These are phyloP conservation scores for Boletus semigastroideus DNA, from an alignment of 1,284 basidiomycete genomes.

Conservation along the genomic window DNA sequence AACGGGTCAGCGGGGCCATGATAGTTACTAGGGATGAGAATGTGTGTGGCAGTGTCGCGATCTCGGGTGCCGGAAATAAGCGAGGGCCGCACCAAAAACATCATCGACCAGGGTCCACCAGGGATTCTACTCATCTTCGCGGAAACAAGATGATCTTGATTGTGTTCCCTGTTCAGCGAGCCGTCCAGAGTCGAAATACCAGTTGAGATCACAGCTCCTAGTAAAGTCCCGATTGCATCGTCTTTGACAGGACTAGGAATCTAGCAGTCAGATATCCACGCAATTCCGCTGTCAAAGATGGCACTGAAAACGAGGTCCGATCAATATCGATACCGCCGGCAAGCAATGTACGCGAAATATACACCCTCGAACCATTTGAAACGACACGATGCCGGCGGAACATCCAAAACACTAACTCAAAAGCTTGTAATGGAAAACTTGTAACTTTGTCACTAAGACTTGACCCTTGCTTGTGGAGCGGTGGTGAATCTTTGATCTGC, in stretches of 20 bases:
- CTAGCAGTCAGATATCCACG: not conserved
- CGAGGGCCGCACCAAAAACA: no score
- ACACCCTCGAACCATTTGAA: no score
- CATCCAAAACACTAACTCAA: not conserved
- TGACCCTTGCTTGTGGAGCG: no score
- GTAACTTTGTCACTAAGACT: no score
- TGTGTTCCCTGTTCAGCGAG: not conserved
- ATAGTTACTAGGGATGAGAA: no score
- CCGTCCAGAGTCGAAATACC: not conserved
- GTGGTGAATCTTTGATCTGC: not conserved
- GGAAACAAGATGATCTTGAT: not conserved
- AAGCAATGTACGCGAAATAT: not conserved
- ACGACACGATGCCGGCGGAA: no score
- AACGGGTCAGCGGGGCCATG: constrained; percentile 33
- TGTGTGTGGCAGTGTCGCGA: not conserved
- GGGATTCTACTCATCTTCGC: no score
- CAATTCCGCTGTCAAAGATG: not conserved
- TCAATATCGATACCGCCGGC: no score
- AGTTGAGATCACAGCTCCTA: not conserved
- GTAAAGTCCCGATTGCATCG: not conserved
- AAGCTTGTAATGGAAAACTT: not conserved
- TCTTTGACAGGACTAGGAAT: not conserved
- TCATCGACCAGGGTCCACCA: no score
- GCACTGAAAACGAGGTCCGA: not conserved
- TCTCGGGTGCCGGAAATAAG: no score